phyloP scores from a whole-genome alignment of 768 basidiomycete genomes.

The Tulasnella sp. region DNA sequence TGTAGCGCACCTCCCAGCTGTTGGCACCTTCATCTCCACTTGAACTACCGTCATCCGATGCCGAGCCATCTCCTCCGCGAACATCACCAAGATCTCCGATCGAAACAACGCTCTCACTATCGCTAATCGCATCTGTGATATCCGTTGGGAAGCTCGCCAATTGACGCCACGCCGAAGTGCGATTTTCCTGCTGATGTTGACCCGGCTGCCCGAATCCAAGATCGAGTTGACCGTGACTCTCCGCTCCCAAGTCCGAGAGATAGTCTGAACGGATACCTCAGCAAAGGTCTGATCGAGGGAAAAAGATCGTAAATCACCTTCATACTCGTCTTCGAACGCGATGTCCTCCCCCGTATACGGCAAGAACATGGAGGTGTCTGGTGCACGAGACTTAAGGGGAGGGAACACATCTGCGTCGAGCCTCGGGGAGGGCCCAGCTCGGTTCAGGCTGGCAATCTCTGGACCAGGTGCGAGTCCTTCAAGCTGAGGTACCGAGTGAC shows the following conservation, averaged over 20 bases:
- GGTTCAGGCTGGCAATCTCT: constrained; percentile 72
- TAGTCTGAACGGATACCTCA: constrained; percentile 56
- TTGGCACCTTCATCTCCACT: constrained; percentile 80
- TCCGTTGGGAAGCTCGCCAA: constrained; percentile 78
- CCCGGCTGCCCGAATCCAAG: constrained; percentile 30
- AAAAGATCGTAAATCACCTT: constrained; percentile 43
- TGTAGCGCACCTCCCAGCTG: constrained; percentile 87
- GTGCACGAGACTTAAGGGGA: constrained; percentile 83
- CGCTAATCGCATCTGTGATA: constrained; percentile 87
- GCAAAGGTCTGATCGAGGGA: background rate
- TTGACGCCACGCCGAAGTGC: constrained; percentile 69
- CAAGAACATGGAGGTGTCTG: constrained; percentile 79
- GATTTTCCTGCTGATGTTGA: constrained; percentile 19
- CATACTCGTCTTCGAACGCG: constrained; percentile 95
- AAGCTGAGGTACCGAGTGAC: constrained; percentile 72
- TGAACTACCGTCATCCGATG: constrained; percentile 55
- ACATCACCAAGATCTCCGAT: constrained; percentile 89
- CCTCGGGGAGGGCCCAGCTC: constrained; percentile 75
- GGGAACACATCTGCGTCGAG: constrained; percentile 91
- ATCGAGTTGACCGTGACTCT: constrained; percentile 39
- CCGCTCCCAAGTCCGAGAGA: constrained; percentile 73
- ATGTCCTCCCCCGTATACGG: constrained; percentile 93
- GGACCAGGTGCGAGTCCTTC: constrained; percentile 77
- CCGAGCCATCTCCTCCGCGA: constrained; percentile 59
- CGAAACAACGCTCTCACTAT: constrained; percentile 89